phyloP scores from a whole-genome alignment of 2,329 filamentous ascomycete species.

The Exophiala aquamarina region DNA sequence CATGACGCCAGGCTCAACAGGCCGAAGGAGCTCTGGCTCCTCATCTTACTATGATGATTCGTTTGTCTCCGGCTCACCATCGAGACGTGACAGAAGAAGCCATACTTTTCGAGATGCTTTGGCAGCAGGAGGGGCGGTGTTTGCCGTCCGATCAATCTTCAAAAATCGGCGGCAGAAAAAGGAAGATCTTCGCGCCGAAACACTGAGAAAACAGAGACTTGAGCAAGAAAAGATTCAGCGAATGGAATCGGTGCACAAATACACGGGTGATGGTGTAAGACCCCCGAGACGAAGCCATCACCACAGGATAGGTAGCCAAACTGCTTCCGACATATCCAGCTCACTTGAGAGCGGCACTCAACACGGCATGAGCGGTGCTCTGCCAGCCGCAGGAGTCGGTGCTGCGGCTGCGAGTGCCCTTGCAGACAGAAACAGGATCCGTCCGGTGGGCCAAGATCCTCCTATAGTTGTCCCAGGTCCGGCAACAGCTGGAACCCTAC shows the following conservation, averaged over 20 bases:
- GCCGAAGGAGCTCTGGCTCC: constrained; percentile 23
- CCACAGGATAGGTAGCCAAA: constrained; percentile 25
- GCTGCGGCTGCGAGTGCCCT: constrained; percentile 27
- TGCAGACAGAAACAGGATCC: constrained; percentile 26
- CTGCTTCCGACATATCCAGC: constrained; percentile 27
- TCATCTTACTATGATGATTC: constrained; percentile 41
- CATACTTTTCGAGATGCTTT: constrained; percentile 60
- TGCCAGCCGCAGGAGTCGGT: constrained; percentile 20
- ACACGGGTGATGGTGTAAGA: constrained; percentile 66
- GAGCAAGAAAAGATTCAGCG: constrained; percentile 55
- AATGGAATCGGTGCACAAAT: constrained; percentile 60
- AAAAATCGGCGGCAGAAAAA: constrained; percentile 57
- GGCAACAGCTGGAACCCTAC: constrained; percentile 29
- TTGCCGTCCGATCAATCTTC: constrained; percentile 57
- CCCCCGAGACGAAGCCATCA: constrained; percentile 25
- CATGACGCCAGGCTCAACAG: constrained; percentile 29
- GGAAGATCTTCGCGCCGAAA: constrained; percentile 61
- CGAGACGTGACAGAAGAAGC: constrained; percentile 39
- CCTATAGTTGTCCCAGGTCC: constrained; percentile 29
- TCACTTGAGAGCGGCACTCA: constrained; percentile 13
- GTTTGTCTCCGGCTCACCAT: constrained; percentile 37
- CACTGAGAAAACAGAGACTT: constrained; percentile 50
- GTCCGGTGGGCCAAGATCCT: constrained; percentile 34
- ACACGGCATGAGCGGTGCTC: constrained; percentile 20
- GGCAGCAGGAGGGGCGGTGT: constrained; percentile 68